Conservation (phyloP, 108 stramenopile species). For the Fragilariopsis cylindrus region DNA sequence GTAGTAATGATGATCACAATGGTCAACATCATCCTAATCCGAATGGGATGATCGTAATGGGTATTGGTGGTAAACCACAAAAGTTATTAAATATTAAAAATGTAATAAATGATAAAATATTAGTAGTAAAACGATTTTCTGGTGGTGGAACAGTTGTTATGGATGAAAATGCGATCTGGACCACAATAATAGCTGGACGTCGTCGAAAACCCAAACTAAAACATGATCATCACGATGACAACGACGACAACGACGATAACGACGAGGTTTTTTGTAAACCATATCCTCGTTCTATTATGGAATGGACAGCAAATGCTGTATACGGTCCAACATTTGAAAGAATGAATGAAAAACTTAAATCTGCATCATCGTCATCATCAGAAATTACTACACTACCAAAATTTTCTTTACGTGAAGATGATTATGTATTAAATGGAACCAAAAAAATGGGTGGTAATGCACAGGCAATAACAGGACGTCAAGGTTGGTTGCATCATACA, state of each 20-base stretch:
- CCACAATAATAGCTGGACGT: constrained; percentile 69
- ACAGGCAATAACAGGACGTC: constrained; percentile 76
- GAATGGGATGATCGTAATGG: constrained; percentile 71
- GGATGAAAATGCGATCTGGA: constrained; percentile 79
- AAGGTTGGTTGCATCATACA: constrained; percentile 94
- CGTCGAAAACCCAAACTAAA: constrained; percentile 28
- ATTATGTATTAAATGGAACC: constrained; percentile 81
- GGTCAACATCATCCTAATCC: constrained; percentile 12
- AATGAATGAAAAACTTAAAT: constrained; percentile 19
- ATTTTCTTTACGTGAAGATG: constrained; percentile 79
- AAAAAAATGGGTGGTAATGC: constrained; percentile 96
- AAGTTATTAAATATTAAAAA: constrained; percentile 52
- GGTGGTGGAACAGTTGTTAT: constrained; percentile 96
- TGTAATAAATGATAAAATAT: constrained; percentile 57
- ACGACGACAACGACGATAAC: neutral
- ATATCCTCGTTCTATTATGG: constrained; percentile 87
- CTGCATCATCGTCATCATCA: neutral
- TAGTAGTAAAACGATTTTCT: constrained; percentile 85
- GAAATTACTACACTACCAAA: neutral
- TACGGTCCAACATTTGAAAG: constrained; percentile 71
- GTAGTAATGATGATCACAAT: neutral
- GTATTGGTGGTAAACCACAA: constrained; percentile 87
- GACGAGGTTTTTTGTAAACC: constrained; percentile 26
- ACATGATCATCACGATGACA: neutral
- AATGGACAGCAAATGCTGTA: constrained; percentile 76